Base-by-base conservation (phyloP, 2,329 filamentous ascomycete species). In the Cordyceps militaris region DNA sequence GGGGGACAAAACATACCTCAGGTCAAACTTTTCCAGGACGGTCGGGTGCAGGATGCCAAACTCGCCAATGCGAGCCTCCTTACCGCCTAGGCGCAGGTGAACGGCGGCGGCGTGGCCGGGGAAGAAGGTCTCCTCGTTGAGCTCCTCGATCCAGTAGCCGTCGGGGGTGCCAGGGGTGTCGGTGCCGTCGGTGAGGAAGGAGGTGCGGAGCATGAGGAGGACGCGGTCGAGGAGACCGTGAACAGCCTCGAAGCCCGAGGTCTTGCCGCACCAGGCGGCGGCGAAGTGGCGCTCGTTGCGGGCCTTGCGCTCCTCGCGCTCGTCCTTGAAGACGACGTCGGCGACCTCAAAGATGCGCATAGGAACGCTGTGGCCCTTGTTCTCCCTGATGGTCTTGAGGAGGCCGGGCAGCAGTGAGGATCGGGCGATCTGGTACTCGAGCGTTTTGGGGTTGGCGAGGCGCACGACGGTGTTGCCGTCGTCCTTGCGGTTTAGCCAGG, bases 261-360 rank as follows among this genome's bases (percentile, higher is more conserved):
- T 90, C 80, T 94, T 96, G 68, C 92, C 92, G 74, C 93, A 97
- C 82, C 88, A 96, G 1, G 91, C 92, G 10, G 92, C 94, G n/a
- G 90, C 91, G 71, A 96, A 97, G 76, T 96, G 93, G 57, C 93
- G 81, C 79, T 97, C 90, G 71, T 99, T 99, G 64, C 91, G 84
- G 65, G 86, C 88, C 77, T 91, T 91, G 63, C 94, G 85, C 80
- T 99, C 94, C 48, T 85, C 73, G 14, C 78, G 79, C 61, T 86
- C 74, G 66, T 96, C 93, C 76, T 97, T 96, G 79, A 96, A 90
- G 30, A 89, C 91, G 21, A 97, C 89, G 67, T 97, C 93, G 61
- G 88, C 87, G 59, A 89, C 88, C 75, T 97, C 92, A 70, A 95
- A 96, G 70, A 97, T 87, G 78, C 91, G 91, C 74, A 97, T 91